phyloP scores from a whole-genome alignment of 1,284 basidiomycete genomes.

The Ustilago nuda region DNA sequence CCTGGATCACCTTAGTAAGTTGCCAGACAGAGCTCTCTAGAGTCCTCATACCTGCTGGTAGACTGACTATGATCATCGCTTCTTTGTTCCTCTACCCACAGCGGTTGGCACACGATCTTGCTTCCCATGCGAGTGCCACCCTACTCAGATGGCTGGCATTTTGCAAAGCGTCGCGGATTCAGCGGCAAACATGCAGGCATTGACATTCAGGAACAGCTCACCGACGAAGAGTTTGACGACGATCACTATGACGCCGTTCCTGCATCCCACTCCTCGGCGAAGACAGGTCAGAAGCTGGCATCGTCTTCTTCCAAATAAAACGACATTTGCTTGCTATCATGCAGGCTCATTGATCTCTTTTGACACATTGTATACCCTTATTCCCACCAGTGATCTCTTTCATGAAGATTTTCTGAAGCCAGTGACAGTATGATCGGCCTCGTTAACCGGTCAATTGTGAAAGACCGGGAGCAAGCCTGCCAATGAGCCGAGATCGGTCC shows the following conservation, averaged over 20 bases:
- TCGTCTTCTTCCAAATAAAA: neutral
- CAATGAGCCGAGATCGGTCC: neutral
- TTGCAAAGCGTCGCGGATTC: slow-evolving; percentile 78
- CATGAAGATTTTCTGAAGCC: neutral
- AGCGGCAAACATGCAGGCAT: slow-evolving; percentile 70
- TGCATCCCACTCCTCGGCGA: no score
- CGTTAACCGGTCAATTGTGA: neutral
- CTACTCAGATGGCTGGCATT: slow-evolving; percentile 85
- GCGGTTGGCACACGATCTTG: slow-evolving; percentile 80
- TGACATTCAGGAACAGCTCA: slow-evolving; percentile 72
- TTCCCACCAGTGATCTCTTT: neutral
- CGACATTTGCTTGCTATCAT: neutral
- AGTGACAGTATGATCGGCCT: neutral
- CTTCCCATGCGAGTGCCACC: slow-evolving; percentile 84
- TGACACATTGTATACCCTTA: slow-evolving; percentile 3
- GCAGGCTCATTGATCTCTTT: neutral
- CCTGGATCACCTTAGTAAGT: slow-evolving; percentile 65
- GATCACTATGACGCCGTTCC: slow-evolving; percentile 22
- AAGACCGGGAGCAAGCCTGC: neutral
- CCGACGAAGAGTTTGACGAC: slow-evolving; percentile 71
- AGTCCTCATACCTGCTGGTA: neutral
- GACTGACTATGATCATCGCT: neutral
- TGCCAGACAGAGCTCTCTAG: neutral
- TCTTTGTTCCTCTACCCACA: slow-evolving; percentile 64
- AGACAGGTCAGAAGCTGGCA: neutral